These are phyloP conservation scores for Fistulinella staudtii DNA, from an alignment of 1,284 basidiomycete species.

Conservation along the genomic window DNA sequence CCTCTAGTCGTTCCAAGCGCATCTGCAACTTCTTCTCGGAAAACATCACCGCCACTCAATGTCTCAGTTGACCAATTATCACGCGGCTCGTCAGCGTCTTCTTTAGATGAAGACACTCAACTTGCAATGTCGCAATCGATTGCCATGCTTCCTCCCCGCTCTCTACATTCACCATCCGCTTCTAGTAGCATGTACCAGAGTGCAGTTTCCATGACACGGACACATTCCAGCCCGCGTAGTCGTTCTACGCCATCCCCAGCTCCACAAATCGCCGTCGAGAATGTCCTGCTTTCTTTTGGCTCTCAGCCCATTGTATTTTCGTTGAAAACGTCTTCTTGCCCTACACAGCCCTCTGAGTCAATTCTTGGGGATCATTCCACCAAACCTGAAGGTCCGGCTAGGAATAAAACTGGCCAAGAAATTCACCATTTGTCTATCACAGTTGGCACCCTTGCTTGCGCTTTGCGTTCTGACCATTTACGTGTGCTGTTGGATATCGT, in stretches of 20 bases:
- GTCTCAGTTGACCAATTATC: constrained; percentile 31
- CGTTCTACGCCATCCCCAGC: background rate
- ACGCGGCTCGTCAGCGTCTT: constrained; percentile 43
- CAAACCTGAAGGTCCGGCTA: constrained; percentile 5
- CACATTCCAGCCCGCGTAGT: constrained; percentile 2
- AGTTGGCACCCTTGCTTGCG: constrained; percentile 50
- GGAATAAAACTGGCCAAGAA: constrained; percentile 14
- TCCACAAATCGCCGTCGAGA: constrained; percentile 28
- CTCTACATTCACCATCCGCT: constrained; percentile 45
- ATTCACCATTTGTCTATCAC: constrained; percentile 36
- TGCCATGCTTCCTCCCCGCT: constrained; percentile 47
- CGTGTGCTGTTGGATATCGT: constrained; percentile 42
- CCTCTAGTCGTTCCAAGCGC: constrained; percentile 19
- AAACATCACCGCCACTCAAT: constrained; percentile 34
- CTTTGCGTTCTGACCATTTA: constrained; percentile 52
- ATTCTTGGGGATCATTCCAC: background rate
- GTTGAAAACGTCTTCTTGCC: constrained; percentile 43
- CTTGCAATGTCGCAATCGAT: constrained; percentile 74
- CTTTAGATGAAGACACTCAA: constrained; percentile 62
- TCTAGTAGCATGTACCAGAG: constrained; percentile 70
- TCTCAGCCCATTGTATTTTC: constrained; percentile 52
- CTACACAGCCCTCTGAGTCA: constrained; percentile 7
- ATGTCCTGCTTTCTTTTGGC: constrained; percentile 54
- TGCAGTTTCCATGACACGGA: constrained; percentile 49
- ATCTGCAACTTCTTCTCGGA: constrained; percentile 18